phyloP scores from a whole-genome alignment of 441 rosid species.

The Iberis amara region DNA sequence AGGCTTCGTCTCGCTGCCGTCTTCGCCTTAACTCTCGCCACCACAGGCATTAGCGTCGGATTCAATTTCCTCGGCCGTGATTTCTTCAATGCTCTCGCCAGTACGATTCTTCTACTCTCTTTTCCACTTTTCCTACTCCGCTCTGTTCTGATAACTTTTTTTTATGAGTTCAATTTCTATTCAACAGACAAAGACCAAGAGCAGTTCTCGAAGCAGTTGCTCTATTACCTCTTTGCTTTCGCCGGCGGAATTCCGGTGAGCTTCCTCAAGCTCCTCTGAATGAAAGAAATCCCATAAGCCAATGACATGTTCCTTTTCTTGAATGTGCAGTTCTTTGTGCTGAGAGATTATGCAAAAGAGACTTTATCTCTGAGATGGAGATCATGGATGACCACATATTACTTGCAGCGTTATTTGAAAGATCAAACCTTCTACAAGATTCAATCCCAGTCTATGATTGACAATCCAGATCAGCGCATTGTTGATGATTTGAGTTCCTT shows the following conservation, averaged over 20 bases:
- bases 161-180: slow-evolving; percentile 1
- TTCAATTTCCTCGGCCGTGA: slow-evolving; percentile 96
- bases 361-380: slow-evolving; percentile 83
- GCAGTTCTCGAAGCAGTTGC: slow-evolving; percentile 81
- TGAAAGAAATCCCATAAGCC: neutral
- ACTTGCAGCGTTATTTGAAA: slow-evolving; percentile 72
- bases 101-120: slow-evolving; percentile 33
- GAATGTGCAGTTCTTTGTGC: slow-evolving; percentile 68
- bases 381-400: slow-evolving; percentile 90
- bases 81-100: slow-evolving; percentile 87
- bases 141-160: slow-evolving; percentile 13
- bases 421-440: slow-evolving; percentile 79
- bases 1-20: slow-evolving; percentile 77
- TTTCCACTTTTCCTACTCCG: neutral
- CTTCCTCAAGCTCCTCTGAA: slow-evolving; percentile 12
- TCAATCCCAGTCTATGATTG: slow-evolving; percentile 85
- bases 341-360: slow-evolving; percentile 86
- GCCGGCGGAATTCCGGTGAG: slow-evolving; percentile 97
- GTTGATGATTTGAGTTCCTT: slow-evolving; percentile 87
- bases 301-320: neutral
- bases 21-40: slow-evolving; percentile 79
- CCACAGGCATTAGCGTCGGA: slow-evolving; percentile 90
- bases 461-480: slow-evolving; percentile 93
- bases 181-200: slow-evolving; percentile 75
- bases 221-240: slow-evolving; percentile 77